Conservation (phyloP, 108 stramenopile genomes). For the Discostella stelligeroides region DNA sequence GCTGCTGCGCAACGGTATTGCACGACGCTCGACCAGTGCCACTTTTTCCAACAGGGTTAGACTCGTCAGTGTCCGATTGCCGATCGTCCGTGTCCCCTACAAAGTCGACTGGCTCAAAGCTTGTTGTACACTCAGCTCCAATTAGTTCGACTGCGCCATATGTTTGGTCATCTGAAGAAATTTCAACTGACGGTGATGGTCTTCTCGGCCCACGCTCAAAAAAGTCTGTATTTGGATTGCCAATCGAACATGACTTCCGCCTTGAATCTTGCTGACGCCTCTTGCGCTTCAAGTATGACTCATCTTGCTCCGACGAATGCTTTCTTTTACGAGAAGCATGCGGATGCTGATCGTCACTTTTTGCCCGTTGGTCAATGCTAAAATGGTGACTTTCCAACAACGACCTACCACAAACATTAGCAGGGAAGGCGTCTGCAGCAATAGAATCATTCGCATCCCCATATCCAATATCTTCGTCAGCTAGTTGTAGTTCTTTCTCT, state of each 20-base stretch:
- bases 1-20: constrained; percentile 2
- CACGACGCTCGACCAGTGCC: constrained; percentile 6
- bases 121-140: background rate
- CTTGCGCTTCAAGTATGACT: background rate
- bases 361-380: background rate
- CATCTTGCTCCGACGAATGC: background rate
- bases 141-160: background rate
- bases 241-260: background rate
- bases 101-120: constrained; percentile 20
- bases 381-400: background rate
- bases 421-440: background rate
- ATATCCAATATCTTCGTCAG: background rate
- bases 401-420: background rate
- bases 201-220: background rate
- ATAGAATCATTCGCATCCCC: too few species aligned
- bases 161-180: background rate
- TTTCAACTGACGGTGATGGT: background rate
- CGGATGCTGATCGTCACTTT: constrained; percentile 27
- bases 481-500: constrained; percentile 3
- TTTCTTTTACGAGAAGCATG: constrained; percentile 42
- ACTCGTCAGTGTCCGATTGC: constrained; percentile 8
- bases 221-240: background rate
- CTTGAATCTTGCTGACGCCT: background rate
- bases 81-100: constrained; percentile 38
- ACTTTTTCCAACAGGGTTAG: background rate